Conservation (phyloP, 2,329 filamentous ascomycete genomes). For the Paraphaeosphaeria sporulosa region DNA sequence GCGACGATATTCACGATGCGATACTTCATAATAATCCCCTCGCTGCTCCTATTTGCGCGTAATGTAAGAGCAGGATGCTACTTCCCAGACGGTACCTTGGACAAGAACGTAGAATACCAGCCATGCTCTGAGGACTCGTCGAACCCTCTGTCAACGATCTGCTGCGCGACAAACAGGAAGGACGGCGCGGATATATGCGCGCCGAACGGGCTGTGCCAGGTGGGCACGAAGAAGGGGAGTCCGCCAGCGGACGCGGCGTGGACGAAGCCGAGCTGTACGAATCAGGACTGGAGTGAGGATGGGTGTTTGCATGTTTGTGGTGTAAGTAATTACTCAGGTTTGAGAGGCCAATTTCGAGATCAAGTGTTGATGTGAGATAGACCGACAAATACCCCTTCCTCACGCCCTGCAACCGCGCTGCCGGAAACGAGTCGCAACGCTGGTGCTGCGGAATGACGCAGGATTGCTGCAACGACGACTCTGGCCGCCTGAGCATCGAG, state of each 20-base stretch:
- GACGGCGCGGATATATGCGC: conserved; percentile 16
- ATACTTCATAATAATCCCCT: neutral
- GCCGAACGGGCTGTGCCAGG: conserved; percentile 18
- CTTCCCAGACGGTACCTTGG: conserved; percentile 6
- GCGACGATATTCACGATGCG: neutral
- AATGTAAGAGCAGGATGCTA: conserved; percentile 9
- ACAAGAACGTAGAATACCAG: conserved; percentile 12
- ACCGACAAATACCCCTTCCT: conserved; percentile 11
- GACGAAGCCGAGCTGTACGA: conserved; percentile 17
- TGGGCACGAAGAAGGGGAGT: conserved; percentile 14
- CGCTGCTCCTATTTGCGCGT: neutral
- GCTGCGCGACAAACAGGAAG: conserved; percentile 10
- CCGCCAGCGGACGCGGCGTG: conserved; percentile 3
- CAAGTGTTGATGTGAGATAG: neutral
- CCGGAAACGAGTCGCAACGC: conserved; percentile 10
- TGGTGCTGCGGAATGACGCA: conserved; percentile 16
- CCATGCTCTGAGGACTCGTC: conserved; percentile 11
- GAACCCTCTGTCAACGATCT: conserved; percentile 9
- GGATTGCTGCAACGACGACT: conserved; percentile 13
- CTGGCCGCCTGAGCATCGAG: neutral
- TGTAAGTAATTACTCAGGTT: conserved; percentile 6
- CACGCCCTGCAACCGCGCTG: conserved; percentile 14
- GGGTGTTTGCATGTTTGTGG: conserved; percentile 18
- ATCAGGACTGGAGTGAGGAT: conserved; percentile 10
- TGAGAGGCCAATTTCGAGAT: too few relatives aligned